Evolutionary conservation across 208 protist genomes (phyloP), one percentile per base, ranked within the genome.

Genomic region (Balamuthia mandrillaris): DNA sequence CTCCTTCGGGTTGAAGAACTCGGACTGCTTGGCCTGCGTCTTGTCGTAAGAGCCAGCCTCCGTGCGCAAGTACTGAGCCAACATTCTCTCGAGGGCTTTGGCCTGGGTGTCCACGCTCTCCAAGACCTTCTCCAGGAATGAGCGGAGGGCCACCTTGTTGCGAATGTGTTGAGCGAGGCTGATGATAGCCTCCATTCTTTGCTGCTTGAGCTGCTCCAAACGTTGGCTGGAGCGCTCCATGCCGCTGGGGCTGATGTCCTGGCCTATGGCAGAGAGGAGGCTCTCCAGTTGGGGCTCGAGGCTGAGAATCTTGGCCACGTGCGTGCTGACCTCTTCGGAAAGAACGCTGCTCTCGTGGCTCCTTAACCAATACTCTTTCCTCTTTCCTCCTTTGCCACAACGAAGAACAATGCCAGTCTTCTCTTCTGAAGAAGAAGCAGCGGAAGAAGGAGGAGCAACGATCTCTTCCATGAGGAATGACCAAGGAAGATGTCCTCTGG

Each of bases 51-150:
- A 12, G 7, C n/a, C 24, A 21, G 6, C 12, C 24, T 85, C 60
- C 27, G 9, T 9, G 7, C 10, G 29, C 31, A 66, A 33, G 61
- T 35, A 82, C 60, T 85, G 81, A 10, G 44, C 61, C 24, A 85
- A 42, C 70, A 81, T 63, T n/a, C 81, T 24, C 31, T 5, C 21
- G 16, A 85, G 27, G 33, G 9, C 70, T 10, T 85, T 70, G 9
- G 45, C 84, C 27, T 85, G 70, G 29, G 81, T 24, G 18, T 7
- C 74, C 6, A 85, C 81, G 29, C 10, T n/a, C n/a, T 85, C 81
- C 27, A 85, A 70, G 16, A 81, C 44, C 39, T 83, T 83, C 44
- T 83, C 77, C 18, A 83, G 16, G 52, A 82, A 83, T 44, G 77
- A 16, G 52, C 18, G 61, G 56, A 27, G 63, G 52, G n/a, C 47